Evolutionary conservation across 306 rosid genomes (phyloP), one percentile per base, ranked within the genome.

Genomic region (Mucuna pruriens): DNA sequence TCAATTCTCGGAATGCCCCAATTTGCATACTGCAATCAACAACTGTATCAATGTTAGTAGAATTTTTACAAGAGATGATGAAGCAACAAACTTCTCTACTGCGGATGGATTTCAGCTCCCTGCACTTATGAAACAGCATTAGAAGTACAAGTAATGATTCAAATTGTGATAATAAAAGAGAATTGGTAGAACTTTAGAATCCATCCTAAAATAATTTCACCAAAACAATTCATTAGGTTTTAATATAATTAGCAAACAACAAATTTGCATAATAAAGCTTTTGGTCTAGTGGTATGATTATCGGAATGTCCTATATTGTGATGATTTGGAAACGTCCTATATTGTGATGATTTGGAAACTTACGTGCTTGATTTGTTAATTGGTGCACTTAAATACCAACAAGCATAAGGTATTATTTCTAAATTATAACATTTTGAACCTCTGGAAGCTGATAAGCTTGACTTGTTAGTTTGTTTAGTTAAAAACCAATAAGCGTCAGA

Each of bases 41-140:
- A 20, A 88, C 89, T 1, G 86, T 74, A 55, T 89, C 88, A 20
- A 89, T 87, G 87, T 90, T 92, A 68, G 92, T 71, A 11, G 93
- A 88, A 84, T 74, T 92, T 89, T 88, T 87, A 89, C 91, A 87
- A 3, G 96, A 90, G 62, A 88, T 84, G 88, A 92, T 87, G 85
- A 71, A 92, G 87, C 92, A 94, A 80, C 92, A 86, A 74, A 92
- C 89, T 80, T 92, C 92, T 83, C 88, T 83, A 44, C 84, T 2
- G 9, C 40, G 74, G 61, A 92, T 78, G 51, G 88, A 88, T 87
- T 90, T 88, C 15, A 92, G 88, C 23, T 44, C 93, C 87, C 93
- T 87, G 89, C 80, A 85, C 38, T 25, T 57, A 20, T 60, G 40
- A 80, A 84, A 72, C 57, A 79, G 62, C 9, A 81, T 31, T 25